Conservation (phyloP, 495 filamentous ascomycete species). For the Annulohypoxylon moriforme region DNA sequence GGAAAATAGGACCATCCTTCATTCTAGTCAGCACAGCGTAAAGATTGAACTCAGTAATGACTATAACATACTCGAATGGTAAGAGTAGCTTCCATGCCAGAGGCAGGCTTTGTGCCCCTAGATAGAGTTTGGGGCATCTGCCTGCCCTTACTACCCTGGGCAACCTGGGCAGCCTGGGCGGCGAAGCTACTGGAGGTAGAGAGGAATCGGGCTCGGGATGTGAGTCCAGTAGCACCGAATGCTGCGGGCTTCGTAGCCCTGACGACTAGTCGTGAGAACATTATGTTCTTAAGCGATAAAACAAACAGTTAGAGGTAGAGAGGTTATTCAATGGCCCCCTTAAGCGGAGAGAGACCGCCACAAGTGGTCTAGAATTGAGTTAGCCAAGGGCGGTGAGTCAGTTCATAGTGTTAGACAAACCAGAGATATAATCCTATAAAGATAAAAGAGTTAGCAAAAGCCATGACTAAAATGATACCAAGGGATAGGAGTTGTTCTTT, state of each 20-base stretch:
- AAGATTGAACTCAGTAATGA: neutral
- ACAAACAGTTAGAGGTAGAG: conserved; percentile 34
- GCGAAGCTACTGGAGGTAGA: conserved; percentile 60
- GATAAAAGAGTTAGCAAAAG: conserved; percentile 51
- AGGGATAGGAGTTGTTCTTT: conserved; percentile 4
- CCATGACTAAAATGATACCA: conserved; percentile 27
- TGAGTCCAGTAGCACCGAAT: conserved; percentile 50
- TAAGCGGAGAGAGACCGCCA: conserved; percentile 82
- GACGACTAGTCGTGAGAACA: conserved; percentile 76
- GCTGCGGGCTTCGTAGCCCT: conserved; percentile 62
- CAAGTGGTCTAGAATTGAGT: conserved; percentile 80
- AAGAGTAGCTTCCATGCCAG: conserved; percentile 84
- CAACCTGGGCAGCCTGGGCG: conserved; percentile 55
- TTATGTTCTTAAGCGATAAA: conserved; percentile 56
- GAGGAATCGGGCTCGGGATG: conserved; percentile 62
- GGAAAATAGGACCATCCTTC: conserved; percentile 89
- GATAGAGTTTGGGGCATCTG: conserved; percentile 58
- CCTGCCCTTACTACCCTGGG: conserved; percentile 74
- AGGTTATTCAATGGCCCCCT: conserved; percentile 50
- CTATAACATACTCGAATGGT: conserved; percentile 79
- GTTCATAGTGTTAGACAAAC: conserved; percentile 59
- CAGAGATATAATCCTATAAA: conserved; percentile 92
- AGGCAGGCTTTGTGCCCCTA: conserved; percentile 67
- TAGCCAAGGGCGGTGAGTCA: conserved; percentile 59
- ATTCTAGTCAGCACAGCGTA: conserved; percentile 18